Evolutionary conservation across 1,139 yeast genomes (phyloP), one percentile per base, ranked within the genome.

Genomic region (Groenewaldozyma auringiensis): DNA sequence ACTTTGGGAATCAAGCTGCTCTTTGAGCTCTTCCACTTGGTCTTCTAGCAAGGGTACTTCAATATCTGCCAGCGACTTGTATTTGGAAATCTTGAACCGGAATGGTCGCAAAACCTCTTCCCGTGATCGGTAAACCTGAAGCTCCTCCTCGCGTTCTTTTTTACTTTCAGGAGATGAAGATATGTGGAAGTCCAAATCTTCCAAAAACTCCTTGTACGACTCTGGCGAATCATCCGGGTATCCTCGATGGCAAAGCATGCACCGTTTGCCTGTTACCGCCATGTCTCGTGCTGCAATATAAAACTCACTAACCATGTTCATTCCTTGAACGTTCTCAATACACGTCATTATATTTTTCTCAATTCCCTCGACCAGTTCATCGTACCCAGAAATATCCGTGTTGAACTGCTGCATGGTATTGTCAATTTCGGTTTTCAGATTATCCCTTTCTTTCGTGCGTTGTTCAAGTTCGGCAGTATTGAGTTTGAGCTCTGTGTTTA

Each of bases 211-310:
- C 16, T 37, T 34, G 16, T 40, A 41, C 22, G 22, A 21, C n/a
- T 45, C 43, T 25, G 11, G 9, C 14, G 32, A 39, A 3, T 59
- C 50, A 2, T 67, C 67, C 34, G 74, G 75, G 63, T 84, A 83
- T 20, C 70, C 65, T 44, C 94, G 66, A 36, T 76, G 74, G 59
- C 95, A 85, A 43, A 85, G 64, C 38, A 80, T 68, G 59, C 95
- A 85, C 46, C 74, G 70, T 34, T 78, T 71, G 14, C 72, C 72
- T 4, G 60, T 47, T 40, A 77, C 67, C 0, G 92, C 88, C 44
- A 78, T 65, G 40, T 76, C 75, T 16, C 83, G 62, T 0, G 94
- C 94, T 40, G 73, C 78, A 27, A 72, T 62, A 53, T 83, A 82
- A 60, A 81, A 83, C 43, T 75, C 77, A 37, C 76, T 69, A 1